phyloP scores from a whole-genome alignment of 495 filamentous ascomycete species.

The Xylaria grammica region DNA sequence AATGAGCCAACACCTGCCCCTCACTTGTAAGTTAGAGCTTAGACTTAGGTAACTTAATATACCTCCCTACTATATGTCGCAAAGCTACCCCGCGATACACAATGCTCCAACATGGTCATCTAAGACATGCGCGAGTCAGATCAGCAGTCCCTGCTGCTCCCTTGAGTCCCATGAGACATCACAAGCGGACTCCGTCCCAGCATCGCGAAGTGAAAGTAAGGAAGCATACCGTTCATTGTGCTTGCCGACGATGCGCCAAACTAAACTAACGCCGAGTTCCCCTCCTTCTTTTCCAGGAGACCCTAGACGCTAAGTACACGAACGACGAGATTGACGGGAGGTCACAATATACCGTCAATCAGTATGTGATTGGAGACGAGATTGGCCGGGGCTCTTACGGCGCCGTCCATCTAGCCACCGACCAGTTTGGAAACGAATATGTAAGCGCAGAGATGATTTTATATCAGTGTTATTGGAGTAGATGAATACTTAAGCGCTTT shows the following conservation, averaged over 20 bases:
- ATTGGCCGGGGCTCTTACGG: slow-evolving; percentile 96
- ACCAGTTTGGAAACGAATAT: slow-evolving; percentile 93
- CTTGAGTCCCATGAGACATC: slow-evolving; percentile 76
- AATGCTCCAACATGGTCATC: slow-evolving; percentile 24
- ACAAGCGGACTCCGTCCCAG: slow-evolving; percentile 71
- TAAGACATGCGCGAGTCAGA: slow-evolving; percentile 29
- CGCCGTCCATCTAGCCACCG: slow-evolving; percentile 87
- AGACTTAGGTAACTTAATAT: slow-evolving; percentile 6
- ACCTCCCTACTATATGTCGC: slow-evolving; percentile 22
- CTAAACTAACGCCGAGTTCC: slow-evolving; percentile 15
- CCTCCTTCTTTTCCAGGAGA: slow-evolving; percentile 65
- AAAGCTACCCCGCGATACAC: slow-evolving; percentile 18
- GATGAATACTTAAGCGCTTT: slow-evolving; percentile 19
- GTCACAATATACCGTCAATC: slow-evolving; percentile 82
- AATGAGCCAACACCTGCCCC: slow-evolving; percentile 28
- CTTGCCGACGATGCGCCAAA: slow-evolving; percentile 20
- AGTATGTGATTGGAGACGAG: slow-evolving; percentile 93
- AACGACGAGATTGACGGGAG: slow-evolving; percentile 82
- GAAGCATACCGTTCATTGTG: slow-evolving; percentile 24
- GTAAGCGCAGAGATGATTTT: slow-evolving; percentile 55
- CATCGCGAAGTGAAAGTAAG: slow-evolving; percentile 73
- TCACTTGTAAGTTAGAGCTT: slow-evolving; percentile 39
- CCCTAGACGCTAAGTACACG: slow-evolving; percentile 85
- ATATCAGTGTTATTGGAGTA: not conserved
- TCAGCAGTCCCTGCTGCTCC: slow-evolving; percentile 47